phyloP scores from a whole-genome alignment of 441 rosid genomes.

The Brassica balearica region DNA sequence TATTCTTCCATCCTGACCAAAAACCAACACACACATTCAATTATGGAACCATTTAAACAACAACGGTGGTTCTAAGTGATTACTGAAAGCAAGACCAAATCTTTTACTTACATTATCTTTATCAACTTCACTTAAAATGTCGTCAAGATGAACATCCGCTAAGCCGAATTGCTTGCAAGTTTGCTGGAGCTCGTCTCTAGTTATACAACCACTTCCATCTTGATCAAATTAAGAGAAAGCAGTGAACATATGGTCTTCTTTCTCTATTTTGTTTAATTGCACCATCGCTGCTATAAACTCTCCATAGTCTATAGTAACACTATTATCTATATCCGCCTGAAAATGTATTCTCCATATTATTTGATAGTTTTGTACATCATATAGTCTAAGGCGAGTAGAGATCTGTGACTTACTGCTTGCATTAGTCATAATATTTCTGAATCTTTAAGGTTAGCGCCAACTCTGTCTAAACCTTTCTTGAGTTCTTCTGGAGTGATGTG shows the following conservation, averaged over 20 bases:
- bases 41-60: constrained; percentile 14
- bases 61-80: not conserved
- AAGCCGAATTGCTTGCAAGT: constrained; percentile 84
- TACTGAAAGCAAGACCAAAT: not conserved
- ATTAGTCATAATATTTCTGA: constrained; percentile 70
- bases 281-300: constrained; percentile 97
- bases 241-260: constrained; percentile 82
- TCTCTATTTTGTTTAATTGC: constrained; percentile 81
- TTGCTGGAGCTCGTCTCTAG: constrained; percentile 82
- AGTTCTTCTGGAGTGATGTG: constrained; percentile 85
- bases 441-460: constrained; percentile 77
- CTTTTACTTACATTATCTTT: constrained; percentile 67
- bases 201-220: constrained; percentile 94
- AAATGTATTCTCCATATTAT: not conserved
- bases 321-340: constrained; percentile 93
- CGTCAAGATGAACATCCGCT: constrained; percentile 67
- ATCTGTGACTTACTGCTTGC: constrained; percentile 98
- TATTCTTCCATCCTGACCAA: constrained; percentile 85
- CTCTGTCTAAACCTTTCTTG: constrained; percentile 78
- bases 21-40: not conserved
- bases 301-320: constrained; percentile 89
- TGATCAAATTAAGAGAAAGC: constrained; percentile 92
- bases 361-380: not conserved
- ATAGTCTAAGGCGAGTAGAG: not conserved
- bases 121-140: constrained; percentile 79